Base-by-base conservation (phyloP, 495 filamentous ascomycete species). In the Neurospora sublineolata region DNA sequence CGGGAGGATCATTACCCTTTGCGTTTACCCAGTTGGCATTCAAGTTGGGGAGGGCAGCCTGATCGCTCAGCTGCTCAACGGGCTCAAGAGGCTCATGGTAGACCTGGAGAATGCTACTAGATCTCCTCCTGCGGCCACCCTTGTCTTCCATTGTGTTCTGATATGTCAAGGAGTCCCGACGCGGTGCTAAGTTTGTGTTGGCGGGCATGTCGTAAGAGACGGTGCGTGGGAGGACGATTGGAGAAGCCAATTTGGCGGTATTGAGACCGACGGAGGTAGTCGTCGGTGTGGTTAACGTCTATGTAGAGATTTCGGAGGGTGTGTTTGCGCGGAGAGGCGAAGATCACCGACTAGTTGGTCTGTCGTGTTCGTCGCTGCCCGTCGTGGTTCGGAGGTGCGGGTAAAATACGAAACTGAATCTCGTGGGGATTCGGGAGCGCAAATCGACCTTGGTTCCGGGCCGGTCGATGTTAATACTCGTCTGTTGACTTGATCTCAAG, bases 1-100 rank as follows among this genome's bases (percentile, higher is more conserved):
- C n/a, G 33, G 33, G 52, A 70, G 69, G 14, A 37, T 27, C 76
- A 89, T 78, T 83, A 98, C 95, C 95, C 86, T 99, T 99, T 73
- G 93, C 92, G 83, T 99, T 97, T 74, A 97, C 95, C 95, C 95
- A 99, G 82, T 97, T 91, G 75, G 95, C 93, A 84, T 99, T 99
- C 79, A 97, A 81, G 77, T 99, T 99, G 38, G 95, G 95, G 73
- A 97, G 82, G 14, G 93, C 93, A 37, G 93, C 90, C 87, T 99
- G 95, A 81, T 99, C 95, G 75, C 92, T 97, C 80, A 93, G 89
- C 78, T 97, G 94, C 84, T 98, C 94, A 81, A 97, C 87, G 72
- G 93, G 94, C 83, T 98, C 94, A 69, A 88, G 87, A 42, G 94
- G 94, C 80, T 98, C 94, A 77, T 94, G 93, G 82, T 98, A 98